Evolutionary conservation across 208 protist species (phyloP).

Genomic region (Naegleria fowleri): DNA sequence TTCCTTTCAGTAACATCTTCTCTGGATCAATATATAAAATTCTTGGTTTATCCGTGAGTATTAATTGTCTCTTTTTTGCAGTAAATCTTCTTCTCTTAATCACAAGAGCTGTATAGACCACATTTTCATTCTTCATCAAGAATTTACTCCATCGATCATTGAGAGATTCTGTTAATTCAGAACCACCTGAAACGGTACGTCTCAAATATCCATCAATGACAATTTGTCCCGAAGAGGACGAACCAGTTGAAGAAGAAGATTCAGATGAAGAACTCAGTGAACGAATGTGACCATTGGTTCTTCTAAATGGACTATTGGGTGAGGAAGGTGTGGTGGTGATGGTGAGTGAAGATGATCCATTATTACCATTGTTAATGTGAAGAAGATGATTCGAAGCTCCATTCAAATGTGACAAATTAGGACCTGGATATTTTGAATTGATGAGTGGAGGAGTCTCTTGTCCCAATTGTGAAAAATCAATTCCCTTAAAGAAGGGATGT

Average conservation of each 20-base stretch:
- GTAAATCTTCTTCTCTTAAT: constrained; percentile 20
- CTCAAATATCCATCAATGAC: background rate
- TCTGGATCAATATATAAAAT: constrained; percentile 20
- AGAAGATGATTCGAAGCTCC: background rate
- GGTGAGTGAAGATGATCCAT: too few relatives aligned
- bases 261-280: background rate
- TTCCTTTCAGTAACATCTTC: background rate
- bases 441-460: background rate
- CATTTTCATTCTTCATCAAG: constrained; percentile 18
- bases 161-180: background rate
- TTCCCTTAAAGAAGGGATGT: constrained; percentile 34
- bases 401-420: background rate
- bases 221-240: background rate
- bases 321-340: too few relatives aligned
- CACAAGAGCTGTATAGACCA: background rate
- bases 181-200: background rate
- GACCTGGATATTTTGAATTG: background rate
- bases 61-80: constrained; percentile 3
- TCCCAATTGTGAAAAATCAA: constrained; percentile 26
- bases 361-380: background rate
- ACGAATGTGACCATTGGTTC: too few relatives aligned
- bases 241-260: background rate
- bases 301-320: background rate
- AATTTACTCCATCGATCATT: background rate
- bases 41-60: background rate